Percentiles rank a stretch among this genome's conserved stretches.
phyloP scores from a whole-genome alignment of 768 basidiomycete genomes.

The Suillus occidentalis region DNA sequence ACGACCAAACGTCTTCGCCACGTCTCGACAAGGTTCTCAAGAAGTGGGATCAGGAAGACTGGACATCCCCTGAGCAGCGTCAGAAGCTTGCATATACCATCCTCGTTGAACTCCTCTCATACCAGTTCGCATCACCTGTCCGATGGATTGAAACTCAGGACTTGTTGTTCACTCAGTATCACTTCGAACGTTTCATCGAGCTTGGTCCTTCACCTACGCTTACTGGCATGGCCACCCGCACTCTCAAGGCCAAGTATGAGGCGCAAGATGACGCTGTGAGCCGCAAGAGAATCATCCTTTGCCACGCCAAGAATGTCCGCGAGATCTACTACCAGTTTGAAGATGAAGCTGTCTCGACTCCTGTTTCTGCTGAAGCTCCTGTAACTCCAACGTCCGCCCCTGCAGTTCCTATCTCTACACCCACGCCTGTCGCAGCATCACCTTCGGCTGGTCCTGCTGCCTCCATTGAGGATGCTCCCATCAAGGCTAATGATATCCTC shows the following conservation, averaged over 20 bases:
- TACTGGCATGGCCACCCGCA: slow-evolving; percentile 91
- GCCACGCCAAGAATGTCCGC: slow-evolving; percentile 92
- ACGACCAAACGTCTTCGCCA: slow-evolving; percentile 95
- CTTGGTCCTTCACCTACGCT: slow-evolving; percentile 95
- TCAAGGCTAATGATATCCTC: slow-evolving; percentile 89
- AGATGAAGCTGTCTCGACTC: slow-evolving; percentile 63
- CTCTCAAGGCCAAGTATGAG: slow-evolving; percentile 93
- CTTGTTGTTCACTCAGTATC: slow-evolving; percentile 80
- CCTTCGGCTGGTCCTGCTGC: slow-evolving; percentile 64
- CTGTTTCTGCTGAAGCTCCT: slow-evolving; percentile 31
- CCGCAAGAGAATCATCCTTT: slow-evolving; percentile 78
- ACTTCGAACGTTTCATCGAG: slow-evolving; percentile 93
- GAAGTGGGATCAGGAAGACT: slow-evolving; percentile 89
- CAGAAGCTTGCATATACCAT: slow-evolving; percentile 95
- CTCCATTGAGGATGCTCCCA: slow-evolving; percentile 84
- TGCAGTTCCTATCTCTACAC: slow-evolving; percentile 40
- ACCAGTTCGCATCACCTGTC: slow-evolving; percentile 98
- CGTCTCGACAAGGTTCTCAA: slow-evolving; percentile 93
- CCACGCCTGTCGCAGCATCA: slow-evolving; percentile 42
- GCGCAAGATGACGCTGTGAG: slow-evolving; percentile 81
- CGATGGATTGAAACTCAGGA: slow-evolving; percentile 99
- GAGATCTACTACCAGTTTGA: slow-evolving; percentile 99
- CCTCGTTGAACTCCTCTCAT: slow-evolving; percentile 94
- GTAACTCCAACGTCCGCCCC: slow-evolving; percentile 37
- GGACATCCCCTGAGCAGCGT: slow-evolving; percentile 79